Base-by-base conservation (phyloP, 306 rosid genomes). In the Cotoneaster glaucophyllus region DNA sequence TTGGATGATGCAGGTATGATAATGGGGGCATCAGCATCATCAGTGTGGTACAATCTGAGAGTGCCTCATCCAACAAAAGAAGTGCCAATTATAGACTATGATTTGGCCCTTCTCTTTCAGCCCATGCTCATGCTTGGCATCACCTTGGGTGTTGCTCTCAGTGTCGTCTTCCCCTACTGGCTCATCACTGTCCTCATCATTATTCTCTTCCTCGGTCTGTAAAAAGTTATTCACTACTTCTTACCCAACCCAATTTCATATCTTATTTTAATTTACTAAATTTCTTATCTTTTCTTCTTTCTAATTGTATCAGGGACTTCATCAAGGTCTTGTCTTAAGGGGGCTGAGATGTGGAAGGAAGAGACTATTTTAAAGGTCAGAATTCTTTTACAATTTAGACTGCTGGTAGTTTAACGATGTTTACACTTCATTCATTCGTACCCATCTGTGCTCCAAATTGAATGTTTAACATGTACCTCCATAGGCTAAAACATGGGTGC, bases 71-170 rank as follows among this genome's bases (percentile, higher is more conserved):
- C 98, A 73, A 91, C 95, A 1, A 94, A 85, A 69, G 87, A 88
- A 63, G 98, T 87, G 57, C 97, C 98, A 3, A 91, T 91, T 39
- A 71, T 91, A 64, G 98, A 94, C 79, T 92, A 94, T 62, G 95
- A 94, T 81, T 65, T 94, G 22, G 97, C 98, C 1, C 94, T 94
- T 74, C 84, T 94, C 32, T 94, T 94, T 54, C 97, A 91, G 75
- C 98, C 98, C 29, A 87, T 94, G 98, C 90, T 88, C 64, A 90
- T 91, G 98, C 97, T 94, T 75, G 97, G 96, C 11, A 90, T 94
- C 85, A 94, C 95, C 71, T 25, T 94, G 61, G 98, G 97, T 50
- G 98, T 91, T 54, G 11, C 95, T 70, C 93, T 91, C 13, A 91
- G 97, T 64, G 98, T 94, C 52, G 95, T 94, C 14, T 94, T 94